Evolutionary conservation across 768 basidiomycete genomes (phyloP).

Genomic region (Kwoniella sp.): DNA sequence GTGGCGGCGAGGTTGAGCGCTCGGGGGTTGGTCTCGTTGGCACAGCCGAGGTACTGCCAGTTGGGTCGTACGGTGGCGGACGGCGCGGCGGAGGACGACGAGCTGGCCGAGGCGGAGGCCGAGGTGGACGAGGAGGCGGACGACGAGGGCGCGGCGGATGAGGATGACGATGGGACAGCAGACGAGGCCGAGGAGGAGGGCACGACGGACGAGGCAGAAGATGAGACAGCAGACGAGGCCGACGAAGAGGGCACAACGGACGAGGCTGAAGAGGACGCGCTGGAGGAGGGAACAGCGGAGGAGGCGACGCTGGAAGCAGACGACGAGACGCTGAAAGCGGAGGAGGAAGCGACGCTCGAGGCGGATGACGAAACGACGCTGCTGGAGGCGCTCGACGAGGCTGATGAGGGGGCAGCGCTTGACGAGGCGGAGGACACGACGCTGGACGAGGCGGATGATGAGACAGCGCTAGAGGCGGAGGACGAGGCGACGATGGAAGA

Average conservation of each 20-base stretch:
- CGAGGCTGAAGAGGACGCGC: neutral
- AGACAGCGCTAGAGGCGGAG: neutral
- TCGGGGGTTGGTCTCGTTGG: conserved; percentile 25
- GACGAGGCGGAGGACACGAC: conserved; percentile 5
- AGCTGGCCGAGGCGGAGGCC: neutral
- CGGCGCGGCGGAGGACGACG: conserved; percentile 2
- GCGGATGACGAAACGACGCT: conserved; percentile 2
- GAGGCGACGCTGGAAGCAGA: neutral
- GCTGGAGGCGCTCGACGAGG: neutral
- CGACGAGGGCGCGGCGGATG: neutral
- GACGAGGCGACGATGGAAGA: neutral
- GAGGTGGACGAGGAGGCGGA: conserved; percentile 3
- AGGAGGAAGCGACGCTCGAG: neutral
- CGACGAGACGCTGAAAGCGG: neutral
- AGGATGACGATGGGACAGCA: neutral
- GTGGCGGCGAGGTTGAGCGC: conserved; percentile 28
- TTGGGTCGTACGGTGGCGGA: conserved; percentile 3
- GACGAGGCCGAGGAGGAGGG: conserved; percentile 1
- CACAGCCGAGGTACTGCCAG: conserved; percentile 19
- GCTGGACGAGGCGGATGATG: neutral
- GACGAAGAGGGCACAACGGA: neutral
- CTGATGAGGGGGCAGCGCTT: neutral
- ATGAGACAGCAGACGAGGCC: neutral
- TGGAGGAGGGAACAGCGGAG: neutral
- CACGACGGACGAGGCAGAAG: conserved; percentile 1